These are phyloP conservation scores for Pythium brassicae DNA, from an alignment of 352 stramenopile species.

Conservation along the genomic window DNA sequence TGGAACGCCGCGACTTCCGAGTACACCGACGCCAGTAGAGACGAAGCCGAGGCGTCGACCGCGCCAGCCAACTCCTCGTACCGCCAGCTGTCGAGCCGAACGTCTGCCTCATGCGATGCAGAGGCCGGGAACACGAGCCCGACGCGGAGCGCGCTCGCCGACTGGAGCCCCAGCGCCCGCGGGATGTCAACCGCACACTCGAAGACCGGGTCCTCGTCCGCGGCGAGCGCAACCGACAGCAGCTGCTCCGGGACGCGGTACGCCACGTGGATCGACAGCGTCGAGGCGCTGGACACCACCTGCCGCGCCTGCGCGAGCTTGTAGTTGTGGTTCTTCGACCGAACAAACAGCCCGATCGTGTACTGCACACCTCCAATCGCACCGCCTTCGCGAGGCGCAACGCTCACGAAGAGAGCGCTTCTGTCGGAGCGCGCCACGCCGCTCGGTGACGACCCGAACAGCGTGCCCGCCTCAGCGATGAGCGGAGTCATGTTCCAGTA, in stretches of 20 bases:
- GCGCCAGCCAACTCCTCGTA: slow-evolving; percentile 19
- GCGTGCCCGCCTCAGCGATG: slow-evolving; percentile 27
- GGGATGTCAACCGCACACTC: slow-evolving; percentile 53
- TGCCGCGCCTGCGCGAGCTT: slow-evolving; percentile 30
- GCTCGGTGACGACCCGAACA: slow-evolving; percentile 4
- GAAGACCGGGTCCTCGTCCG: slow-evolving; percentile 29
- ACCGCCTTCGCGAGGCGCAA: not conserved
- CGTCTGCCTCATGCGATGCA: not conserved
- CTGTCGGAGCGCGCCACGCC: slow-evolving; percentile 14
- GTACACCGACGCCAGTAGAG: slow-evolving; percentile 40
- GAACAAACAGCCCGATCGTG: slow-evolving; percentile 40
- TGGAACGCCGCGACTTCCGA: slow-evolving; percentile 19
- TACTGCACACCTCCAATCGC: slow-evolving; percentile 14
- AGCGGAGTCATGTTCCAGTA: slow-evolving; percentile 68
- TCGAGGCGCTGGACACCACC: slow-evolving; percentile 17
- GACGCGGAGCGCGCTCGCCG: slow-evolving; percentile 24
- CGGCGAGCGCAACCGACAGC: slow-evolving; percentile 37
- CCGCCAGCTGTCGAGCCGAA: slow-evolving; percentile 26
- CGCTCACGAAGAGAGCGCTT: slow-evolving; percentile 38
- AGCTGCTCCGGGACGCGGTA: slow-evolving; percentile 40
- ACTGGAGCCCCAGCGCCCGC: slow-evolving; percentile 34
- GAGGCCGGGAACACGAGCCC: slow-evolving; percentile 43
- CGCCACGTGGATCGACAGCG: slow-evolving; percentile 25
- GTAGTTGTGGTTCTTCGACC: slow-evolving; percentile 30
- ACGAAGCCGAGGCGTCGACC: slow-evolving; percentile 10